phyloP scores from a whole-genome alignment of 257 asterid genomes.

The Galeopsis tetrahit region DNA sequence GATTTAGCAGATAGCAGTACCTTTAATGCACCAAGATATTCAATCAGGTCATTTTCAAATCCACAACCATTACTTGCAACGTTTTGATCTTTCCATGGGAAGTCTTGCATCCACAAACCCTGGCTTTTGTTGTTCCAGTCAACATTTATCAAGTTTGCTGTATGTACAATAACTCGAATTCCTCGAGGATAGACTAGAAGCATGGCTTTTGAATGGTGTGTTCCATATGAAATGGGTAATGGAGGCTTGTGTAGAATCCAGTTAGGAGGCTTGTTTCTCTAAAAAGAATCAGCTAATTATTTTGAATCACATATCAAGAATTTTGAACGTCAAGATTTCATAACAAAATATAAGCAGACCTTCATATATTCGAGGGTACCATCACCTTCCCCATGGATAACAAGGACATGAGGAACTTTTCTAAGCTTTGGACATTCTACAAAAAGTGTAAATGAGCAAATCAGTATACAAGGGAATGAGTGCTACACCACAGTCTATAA shows the following conservation, averaged over 20 bases:
- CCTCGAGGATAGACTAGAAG: slow-evolving; percentile 93
- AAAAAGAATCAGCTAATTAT: slow-evolving; percentile 43
- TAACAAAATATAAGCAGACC: slow-evolving; percentile 47
- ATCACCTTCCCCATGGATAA: slow-evolving; percentile 93
- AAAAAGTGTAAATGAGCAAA: slow-evolving; percentile 25
- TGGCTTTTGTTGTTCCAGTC: slow-evolving; percentile 99
- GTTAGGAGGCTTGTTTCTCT: slow-evolving; percentile 77
- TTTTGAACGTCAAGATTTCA: slow-evolving; percentile 35
- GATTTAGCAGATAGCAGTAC: slow-evolving; percentile 42
- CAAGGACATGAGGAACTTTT: slow-evolving; percentile 75
- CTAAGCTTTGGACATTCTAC: slow-evolving; percentile 81
- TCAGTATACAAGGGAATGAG: slow-evolving; percentile 25
- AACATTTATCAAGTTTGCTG: slow-evolving; percentile 88
- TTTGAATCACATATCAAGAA: slow-evolving; percentile 33
- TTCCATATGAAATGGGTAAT: slow-evolving; percentile 93
- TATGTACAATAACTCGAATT: slow-evolving; percentile 82
- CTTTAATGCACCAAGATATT: slow-evolving; percentile 78
- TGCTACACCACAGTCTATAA: slow-evolving; percentile 6
- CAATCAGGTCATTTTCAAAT: slow-evolving; percentile 86
- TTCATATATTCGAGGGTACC: slow-evolving; percentile 85
- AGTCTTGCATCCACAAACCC: slow-evolving; percentile 99
- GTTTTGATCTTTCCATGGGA: slow-evolving; percentile 90
- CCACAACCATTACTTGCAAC: slow-evolving; percentile 54
- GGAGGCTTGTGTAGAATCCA: slow-evolving; percentile 99
- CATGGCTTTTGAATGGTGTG: slow-evolving; percentile 99